Conservation (phyloP, 495 filamentous ascomycete species). For the Podospora sp. region DNA sequence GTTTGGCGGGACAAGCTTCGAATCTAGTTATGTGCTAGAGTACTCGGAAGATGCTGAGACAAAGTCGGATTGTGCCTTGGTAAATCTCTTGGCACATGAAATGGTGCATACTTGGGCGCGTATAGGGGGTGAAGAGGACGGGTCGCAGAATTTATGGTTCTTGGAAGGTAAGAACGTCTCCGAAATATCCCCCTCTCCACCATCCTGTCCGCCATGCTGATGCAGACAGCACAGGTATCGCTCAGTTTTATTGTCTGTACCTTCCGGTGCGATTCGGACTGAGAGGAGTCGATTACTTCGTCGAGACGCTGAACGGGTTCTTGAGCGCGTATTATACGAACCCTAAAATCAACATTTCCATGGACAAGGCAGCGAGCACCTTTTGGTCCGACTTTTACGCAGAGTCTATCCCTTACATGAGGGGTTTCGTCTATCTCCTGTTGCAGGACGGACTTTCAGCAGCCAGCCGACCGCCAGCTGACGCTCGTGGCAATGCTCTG, state of each 20-base stretch:
- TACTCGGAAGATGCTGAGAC: not conserved
- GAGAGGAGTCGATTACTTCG: not conserved
- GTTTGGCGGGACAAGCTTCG: not conserved
- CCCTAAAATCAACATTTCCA: not conserved
- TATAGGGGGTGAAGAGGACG: not conserved
- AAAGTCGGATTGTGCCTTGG: not conserved
- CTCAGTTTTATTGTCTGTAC: not conserved
- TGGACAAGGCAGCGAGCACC: not conserved
- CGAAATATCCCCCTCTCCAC: not conserved
- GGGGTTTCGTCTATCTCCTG: not conserved
- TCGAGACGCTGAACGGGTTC: not conserved
- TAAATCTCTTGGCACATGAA: not conserved
- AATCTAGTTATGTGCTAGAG: not conserved
- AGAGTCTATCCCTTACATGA: not conserved
- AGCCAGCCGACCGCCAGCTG: not conserved
- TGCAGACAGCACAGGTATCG: not conserved
- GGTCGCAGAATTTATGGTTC: not conserved
- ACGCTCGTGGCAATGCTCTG: not conserved
- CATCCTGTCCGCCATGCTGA: not conserved
- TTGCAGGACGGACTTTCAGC: not conserved
- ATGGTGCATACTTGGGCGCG: not conserved
- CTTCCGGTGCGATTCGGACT: not conserved
- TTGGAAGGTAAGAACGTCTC: not conserved
- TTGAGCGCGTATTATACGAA: not conserved
- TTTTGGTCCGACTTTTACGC: not conserved